Evolutionary conservation across 345 rosid genomes (phyloP), one percentile per base, ranked within the genome.

Genomic region (Crucihimalaya himalaica): DNA sequence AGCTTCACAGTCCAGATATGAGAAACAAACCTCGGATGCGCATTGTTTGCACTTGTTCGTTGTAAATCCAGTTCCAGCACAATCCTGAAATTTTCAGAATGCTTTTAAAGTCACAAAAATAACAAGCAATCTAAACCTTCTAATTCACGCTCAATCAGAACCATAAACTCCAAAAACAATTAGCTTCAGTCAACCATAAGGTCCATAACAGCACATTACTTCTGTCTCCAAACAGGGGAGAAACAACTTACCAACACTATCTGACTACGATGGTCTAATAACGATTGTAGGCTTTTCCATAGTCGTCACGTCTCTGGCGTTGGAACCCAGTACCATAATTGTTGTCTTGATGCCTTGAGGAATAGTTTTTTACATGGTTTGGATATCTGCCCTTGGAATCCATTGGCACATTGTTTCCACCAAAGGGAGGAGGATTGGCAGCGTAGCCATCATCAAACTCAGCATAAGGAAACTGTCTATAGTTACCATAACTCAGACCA

Each of bases 221-320:
- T 73, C 7, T 37, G 66, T 68, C 71, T 67, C 61, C 47, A n/a
- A 55, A 65, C 46, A 73, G 70, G 63, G 66, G 42, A 60, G 74
- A 70, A 72, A 75, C 54, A 81, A 87, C 97, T 93, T 84, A 89
- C 97, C 98, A 53, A 72, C 50, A 59, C 60, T 76, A 45, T 78
- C 67, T 70, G 45, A 46, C 20, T 47, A 71, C 54, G 27, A 67
- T 68, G 73, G 63, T 61, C 84, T 84, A 95, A 78, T 89, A 92
- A 42, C 89, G 93, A 58, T 85, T 82, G 86, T 90, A 95, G 46
- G 84, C 67, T 84, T 88, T 95, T 66, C 94, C 92, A 83, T 84
- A 95, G 72, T 84, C 89, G 58, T 86, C 96, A 23, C 86, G 94
- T 77, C 94, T 90, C 79, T 83, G 96, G 46, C 82, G 91, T 67